Evolutionary conservation across 1,284 basidiomycete species (phyloP).

Genomic region (Coriolopsis trogii): DNA sequence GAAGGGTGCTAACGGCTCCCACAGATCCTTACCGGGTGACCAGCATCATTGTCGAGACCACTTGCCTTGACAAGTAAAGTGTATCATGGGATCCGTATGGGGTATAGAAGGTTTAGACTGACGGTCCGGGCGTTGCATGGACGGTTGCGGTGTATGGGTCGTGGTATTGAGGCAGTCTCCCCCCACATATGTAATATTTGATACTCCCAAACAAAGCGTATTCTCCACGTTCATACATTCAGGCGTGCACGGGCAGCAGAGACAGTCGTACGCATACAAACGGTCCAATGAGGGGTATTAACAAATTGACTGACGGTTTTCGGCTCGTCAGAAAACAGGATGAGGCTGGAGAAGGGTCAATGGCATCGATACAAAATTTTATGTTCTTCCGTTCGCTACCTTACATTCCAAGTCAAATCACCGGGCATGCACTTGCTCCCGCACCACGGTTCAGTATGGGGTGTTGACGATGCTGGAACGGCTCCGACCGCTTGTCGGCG

Average conservation of each 20-base stretch:
- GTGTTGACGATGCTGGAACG: slow-evolving; percentile 70
- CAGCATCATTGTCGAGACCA: slow-evolving; percentile 92
- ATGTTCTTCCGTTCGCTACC: slow-evolving; percentile 6
- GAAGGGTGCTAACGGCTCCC: slow-evolving; percentile 11
- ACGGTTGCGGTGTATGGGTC: too few relatives aligned
- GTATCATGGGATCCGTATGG: slow-evolving; percentile 6
- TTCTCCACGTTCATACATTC: background rate
- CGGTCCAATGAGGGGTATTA: too few relatives aligned
- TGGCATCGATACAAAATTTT: slow-evolving; percentile 10
- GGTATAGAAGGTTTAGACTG: too few relatives aligned
- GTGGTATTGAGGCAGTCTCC: too few relatives aligned
- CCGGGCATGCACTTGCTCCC: background rate
- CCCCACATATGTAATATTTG: slow-evolving; percentile 14
- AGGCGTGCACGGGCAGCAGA: background rate
- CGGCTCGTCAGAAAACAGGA: background rate
- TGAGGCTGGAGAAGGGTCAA: background rate
- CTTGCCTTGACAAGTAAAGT: slow-evolving; percentile 48
- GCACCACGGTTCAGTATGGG: slow-evolving; percentile 51
- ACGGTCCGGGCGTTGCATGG: too few relatives aligned
- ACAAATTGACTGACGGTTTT: too few relatives aligned
- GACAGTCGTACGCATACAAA: background rate
- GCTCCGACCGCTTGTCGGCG: slow-evolving; percentile 46
- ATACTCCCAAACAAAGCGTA: background rate
- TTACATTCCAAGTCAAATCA: background rate
- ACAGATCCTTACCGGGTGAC: slow-evolving; percentile 89